These are phyloP conservation scores for Phenoliferia sp. DNA, from an alignment of 1,284 basidiomycete species.

Conservation along the genomic window DNA sequence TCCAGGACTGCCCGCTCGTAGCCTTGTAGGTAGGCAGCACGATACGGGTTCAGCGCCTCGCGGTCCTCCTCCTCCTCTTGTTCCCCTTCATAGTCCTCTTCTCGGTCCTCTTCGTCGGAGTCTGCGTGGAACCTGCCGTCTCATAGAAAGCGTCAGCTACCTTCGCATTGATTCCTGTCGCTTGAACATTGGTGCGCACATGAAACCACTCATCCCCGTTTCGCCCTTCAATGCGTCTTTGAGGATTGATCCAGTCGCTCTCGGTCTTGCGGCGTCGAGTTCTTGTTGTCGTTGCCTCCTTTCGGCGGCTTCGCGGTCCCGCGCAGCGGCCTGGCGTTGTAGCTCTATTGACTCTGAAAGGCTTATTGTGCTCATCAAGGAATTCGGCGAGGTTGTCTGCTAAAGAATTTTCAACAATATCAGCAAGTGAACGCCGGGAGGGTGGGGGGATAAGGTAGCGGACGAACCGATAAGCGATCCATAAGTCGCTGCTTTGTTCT, in stretches of 20 bases:
- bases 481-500: slow-evolving; percentile 20
- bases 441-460: neutral
- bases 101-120: slow-evolving; percentile 4
- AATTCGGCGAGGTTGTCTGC: neutral
- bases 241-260: slow-evolving; percentile 3
- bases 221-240: slow-evolving; percentile 13
- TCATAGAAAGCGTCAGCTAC: neutral
- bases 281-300: neutral
- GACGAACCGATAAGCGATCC: slow-evolving; percentile 12
- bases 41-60: slow-evolving; percentile 21
- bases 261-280: slow-evolving; percentile 5
- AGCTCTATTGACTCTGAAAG: slow-evolving; percentile 24
- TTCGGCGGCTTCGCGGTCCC: slow-evolving; percentile 9
- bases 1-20: slow-evolving; percentile 1
- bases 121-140: slow-evolving; percentile 14
- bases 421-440: neutral
- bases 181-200: slow-evolving; percentile 3
- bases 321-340: slow-evolving; percentile 13
- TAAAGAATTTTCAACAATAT: neutral
- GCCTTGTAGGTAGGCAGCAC: slow-evolving; percentile 22
- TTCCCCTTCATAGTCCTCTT: slow-evolving; percentile 6
- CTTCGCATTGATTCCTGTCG: neutral
- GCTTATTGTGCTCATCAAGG: slow-evolving; percentile 1
- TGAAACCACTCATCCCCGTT: slow-evolving; percentile 13
- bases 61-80: slow-evolving; percentile 25